A percentile compares a stretch with the other conserved stretches of the same genome.
Conservation (phyloP, 768 basidiomycete species). For the Scleroderma citrinum region DNA sequence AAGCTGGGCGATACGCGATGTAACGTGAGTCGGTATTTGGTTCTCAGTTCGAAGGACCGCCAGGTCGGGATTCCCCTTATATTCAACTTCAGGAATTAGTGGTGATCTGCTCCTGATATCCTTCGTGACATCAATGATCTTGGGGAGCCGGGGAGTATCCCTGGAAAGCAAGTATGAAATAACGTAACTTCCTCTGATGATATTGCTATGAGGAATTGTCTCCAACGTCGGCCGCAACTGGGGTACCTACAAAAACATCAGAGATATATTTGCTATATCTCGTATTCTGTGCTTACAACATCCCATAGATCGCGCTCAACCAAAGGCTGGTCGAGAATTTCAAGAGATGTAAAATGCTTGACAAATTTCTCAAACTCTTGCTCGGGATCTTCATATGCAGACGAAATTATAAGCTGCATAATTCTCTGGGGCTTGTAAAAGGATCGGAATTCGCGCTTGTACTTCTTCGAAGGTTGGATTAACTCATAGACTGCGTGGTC, state of each 20-base stretch:
- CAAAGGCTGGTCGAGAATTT: constrained; percentile 14
- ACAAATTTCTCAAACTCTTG: constrained; percentile 33
- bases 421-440: constrained; percentile 50
- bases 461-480: constrained; percentile 39
- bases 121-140: constrained; percentile 3
- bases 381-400: constrained; percentile 17
- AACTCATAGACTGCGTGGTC: constrained; percentile 59
- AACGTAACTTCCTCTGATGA: constrained; percentile 15
- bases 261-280: not conserved
- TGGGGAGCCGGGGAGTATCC: constrained; percentile 10
- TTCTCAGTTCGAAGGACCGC: constrained; percentile 50
- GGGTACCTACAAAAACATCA: constrained; percentile 11
- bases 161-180: constrained; percentile 14
- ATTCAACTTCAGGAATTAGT: constrained; percentile 2
- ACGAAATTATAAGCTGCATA: constrained; percentile 42
- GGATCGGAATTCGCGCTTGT: constrained; percentile 34
- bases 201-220: constrained; percentile 14
- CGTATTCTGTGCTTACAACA: constrained; percentile 10
- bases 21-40: constrained; percentile 56
- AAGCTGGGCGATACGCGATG: constrained; percentile 49
- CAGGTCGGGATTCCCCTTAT: constrained; percentile 44
- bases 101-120: not conserved
- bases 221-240: constrained; percentile 18
- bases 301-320: constrained; percentile 24
- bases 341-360: constrained; percentile 17